phyloP scores from a whole-genome alignment of 805 yeast species.

The Saturnispora sekii region DNA sequence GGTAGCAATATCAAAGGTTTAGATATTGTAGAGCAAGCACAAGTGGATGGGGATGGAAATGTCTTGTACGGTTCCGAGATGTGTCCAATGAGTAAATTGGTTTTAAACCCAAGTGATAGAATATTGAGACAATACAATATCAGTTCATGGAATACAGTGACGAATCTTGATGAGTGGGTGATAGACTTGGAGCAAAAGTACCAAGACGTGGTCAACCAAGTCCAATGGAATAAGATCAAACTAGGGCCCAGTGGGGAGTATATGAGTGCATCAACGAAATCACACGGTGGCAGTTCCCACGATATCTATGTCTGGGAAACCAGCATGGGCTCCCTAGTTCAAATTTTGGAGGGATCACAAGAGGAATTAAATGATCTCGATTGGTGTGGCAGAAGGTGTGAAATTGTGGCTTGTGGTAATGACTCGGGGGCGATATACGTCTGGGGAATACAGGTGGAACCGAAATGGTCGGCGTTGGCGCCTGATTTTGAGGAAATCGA shows the following conservation, averaged over 20 bases:
- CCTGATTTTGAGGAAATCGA: constrained; percentile 95
- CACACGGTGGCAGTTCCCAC: constrained; percentile 81
- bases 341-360: constrained; percentile 82
- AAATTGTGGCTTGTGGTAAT: constrained; percentile 72
- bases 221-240: constrained; percentile 80
- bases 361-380: constrained; percentile 81
- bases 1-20: constrained; percentile 64
- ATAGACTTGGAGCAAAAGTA: constrained; percentile 70
- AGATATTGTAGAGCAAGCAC: constrained; percentile 38
- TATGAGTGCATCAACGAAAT: constrained; percentile 80
- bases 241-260: constrained; percentile 74
- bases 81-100: constrained; percentile 42
- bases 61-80: constrained; percentile 6
- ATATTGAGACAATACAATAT: constrained; percentile 51
- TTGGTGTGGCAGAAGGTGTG: constrained; percentile 72
- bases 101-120: constrained; percentile 70
- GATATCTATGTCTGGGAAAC: constrained; percentile 93
- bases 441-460: constrained; percentile 79
- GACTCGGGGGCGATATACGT: constrained; percentile 75
- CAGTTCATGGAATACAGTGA: constrained; percentile 26
- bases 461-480: constrained; percentile 93
- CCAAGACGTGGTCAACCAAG: constrained; percentile 80
- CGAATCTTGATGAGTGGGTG: constrained; percentile 17
- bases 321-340: constrained; percentile 68
- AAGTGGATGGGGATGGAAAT: background rate